Percentiles rank a stretch among this genome's conserved stretches.
phyloP scores from a whole-genome alignment of 495 filamentous ascomycete species.

The Xylaria flabelliformis region DNA sequence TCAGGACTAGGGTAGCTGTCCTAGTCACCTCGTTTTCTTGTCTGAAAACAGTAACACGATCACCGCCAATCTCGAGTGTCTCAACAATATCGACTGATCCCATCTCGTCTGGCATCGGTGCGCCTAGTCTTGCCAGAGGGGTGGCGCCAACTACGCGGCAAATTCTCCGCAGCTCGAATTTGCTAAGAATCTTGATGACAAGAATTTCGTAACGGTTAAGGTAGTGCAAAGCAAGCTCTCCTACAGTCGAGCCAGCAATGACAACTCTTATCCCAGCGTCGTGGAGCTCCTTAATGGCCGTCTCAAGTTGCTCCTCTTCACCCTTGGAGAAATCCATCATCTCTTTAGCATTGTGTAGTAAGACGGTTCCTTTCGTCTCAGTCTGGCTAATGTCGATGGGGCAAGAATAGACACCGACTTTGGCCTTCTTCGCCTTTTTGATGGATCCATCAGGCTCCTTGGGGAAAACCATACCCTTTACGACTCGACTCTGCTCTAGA shows the following conservation, averaged over 20 bases:
- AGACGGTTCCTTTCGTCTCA: slow-evolving; percentile 99
- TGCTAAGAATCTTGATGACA: slow-evolving; percentile 96
- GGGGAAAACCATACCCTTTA: slow-evolving; percentile 98
- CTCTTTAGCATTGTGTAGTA: slow-evolving; percentile 96
- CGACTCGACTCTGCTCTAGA: slow-evolving; percentile 88
- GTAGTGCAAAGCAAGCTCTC: slow-evolving; percentile 96
- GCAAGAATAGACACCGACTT: slow-evolving; percentile 96
- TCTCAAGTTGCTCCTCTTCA: slow-evolving; percentile 90
- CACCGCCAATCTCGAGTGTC: slow-evolving; percentile 97
- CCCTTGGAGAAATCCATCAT: slow-evolving; percentile 99
- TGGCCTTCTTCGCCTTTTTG: slow-evolving; percentile 90
- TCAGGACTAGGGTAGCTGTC: slow-evolving; percentile 92
- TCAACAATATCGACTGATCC: slow-evolving; percentile 93
- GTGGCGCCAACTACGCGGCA: slow-evolving; percentile 97
- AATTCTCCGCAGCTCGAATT: slow-evolving; percentile 92
- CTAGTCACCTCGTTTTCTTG: slow-evolving; percentile 92
- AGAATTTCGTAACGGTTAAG: slow-evolving; percentile 96
- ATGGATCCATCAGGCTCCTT: slow-evolving; percentile 87
- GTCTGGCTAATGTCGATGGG: slow-evolving; percentile 95
- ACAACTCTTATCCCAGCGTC: slow-evolving; percentile 93
- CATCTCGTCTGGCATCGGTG: slow-evolving; percentile 99
- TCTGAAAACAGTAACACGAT: slow-evolving; percentile 97
- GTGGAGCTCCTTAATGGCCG: slow-evolving; percentile 90
- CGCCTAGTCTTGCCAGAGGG: slow-evolving; percentile 91
- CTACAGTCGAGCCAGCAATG: slow-evolving; percentile 87